phyloP scores from a whole-genome alignment of 805 yeast genomes.

The Ogataea methanolica region DNA sequence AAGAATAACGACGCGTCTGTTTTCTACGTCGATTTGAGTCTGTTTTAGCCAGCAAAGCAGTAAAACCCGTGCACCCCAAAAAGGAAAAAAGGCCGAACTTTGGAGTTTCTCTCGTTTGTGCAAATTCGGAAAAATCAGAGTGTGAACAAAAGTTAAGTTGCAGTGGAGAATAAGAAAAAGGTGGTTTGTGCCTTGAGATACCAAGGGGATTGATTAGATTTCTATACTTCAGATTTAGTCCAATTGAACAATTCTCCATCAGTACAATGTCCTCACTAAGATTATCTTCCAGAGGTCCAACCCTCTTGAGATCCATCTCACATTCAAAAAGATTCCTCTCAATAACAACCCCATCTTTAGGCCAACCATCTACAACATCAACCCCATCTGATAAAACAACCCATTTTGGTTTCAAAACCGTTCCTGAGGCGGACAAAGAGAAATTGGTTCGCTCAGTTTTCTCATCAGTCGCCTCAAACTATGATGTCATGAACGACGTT shows the following conservation, averaged over 20 bases:
- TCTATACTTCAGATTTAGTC: too few relatives aligned
- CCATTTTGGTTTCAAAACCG: conserved; percentile 88
- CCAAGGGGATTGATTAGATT: too few relatives aligned
- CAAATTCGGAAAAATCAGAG: too few relatives aligned
- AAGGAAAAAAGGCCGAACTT: too few relatives aligned
- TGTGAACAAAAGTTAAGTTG: too few relatives aligned
- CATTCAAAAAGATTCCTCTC: conserved; percentile 9
- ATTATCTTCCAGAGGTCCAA: not conserved
- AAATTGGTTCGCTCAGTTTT: conserved; percentile 81
- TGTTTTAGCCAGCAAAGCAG: too few relatives aligned
- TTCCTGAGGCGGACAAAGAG: conserved; percentile 76
- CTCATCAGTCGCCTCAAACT: conserved; percentile 89
- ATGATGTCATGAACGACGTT: conserved; percentile 96
- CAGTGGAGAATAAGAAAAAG: too few relatives aligned
- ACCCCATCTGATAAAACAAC: conserved; percentile 48
- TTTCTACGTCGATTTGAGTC: too few relatives aligned
- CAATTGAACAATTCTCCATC: not conserved
- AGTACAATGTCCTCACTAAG: conserved; percentile 1
- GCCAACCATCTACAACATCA: conserved; percentile 8
- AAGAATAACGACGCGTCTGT: too few relatives aligned
- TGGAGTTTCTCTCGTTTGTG: too few relatives aligned
- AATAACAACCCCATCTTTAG: conserved; percentile 2
- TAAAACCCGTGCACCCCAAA: too few relatives aligned
- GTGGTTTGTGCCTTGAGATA: too few relatives aligned
- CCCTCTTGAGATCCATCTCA: not conserved